Base-by-base conservation (phyloP, 176 grass and related monocot species). In the Lolium rigidum region DNA sequence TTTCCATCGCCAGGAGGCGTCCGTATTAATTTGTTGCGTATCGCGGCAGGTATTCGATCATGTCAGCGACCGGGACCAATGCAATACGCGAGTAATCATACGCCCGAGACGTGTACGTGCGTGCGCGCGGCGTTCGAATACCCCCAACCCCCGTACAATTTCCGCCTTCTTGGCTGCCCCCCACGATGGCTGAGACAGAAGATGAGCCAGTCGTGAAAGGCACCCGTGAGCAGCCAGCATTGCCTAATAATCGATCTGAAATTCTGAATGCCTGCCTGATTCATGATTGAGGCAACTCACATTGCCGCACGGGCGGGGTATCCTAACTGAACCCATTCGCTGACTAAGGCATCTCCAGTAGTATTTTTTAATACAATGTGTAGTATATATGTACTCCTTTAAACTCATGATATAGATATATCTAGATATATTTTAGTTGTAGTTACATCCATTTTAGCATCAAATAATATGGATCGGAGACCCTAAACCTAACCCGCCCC, bases 21-120 rank as follows among this genome's bases (percentile, higher is more conserved):
- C 57, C 57, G 76, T 67, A 81, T 80, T 22, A 5, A 9, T 77
- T 18, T 70, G 75, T 65, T 65, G 54, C 3, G 76, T 37, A 84
- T 39, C 20, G 87, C 69, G 51, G 55, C 84, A 73, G 84, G 80
- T 82, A 61, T 81, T 11, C 60, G 25, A 80, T 86, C 83, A 7
- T 52, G 6, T 77, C 83, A 77, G 10, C 83, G 10, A 2, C 17
- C 54, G 84, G 84, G 89, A 87, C 80, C 73, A 76, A 31, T 35
- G 4, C 22, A 51, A 48, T 72, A 48, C 20, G 18, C 7, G 9
- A 12, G 26, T 51, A 50, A 75, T 55, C 14, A 55, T 75, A 28
- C 71, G 9, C 41, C 78, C 15, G 14, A 3, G 78, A 64, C 78
- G 59, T 47, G 14, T 61, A 60, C 55, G 55, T 47, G 14, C 57